These are phyloP conservation scores for Colletotrichum musae DNA, from an alignment of 2,329 filamentous ascomycete species.

Conservation along the genomic window DNA sequence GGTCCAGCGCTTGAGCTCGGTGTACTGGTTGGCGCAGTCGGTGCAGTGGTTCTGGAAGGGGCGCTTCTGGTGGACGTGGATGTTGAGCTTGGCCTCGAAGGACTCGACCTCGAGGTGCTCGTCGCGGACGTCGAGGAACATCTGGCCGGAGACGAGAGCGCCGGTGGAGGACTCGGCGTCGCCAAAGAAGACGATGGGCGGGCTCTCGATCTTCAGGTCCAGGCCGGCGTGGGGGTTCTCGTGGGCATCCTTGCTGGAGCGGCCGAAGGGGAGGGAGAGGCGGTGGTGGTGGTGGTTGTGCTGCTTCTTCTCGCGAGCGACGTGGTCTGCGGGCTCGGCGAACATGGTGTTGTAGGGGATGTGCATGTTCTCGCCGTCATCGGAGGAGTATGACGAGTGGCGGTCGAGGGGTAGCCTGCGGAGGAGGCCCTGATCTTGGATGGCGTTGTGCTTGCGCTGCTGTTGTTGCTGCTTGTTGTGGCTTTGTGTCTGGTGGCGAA, in stretches of 20 bases:
- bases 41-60: slow-evolving; percentile 85
- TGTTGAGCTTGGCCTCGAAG: slow-evolving; percentile 80
- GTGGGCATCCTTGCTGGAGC: slow-evolving; percentile 54
- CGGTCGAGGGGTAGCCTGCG: slow-evolving; percentile 33
- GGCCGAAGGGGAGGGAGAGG: slow-evolving; percentile 57
- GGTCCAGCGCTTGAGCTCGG: slow-evolving; percentile 83
- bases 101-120: slow-evolving; percentile 68
- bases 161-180: slow-evolving; percentile 82
- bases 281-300: slow-evolving; percentile 55
- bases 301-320: slow-evolving; percentile 50
- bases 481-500: slow-evolving; percentile 44
- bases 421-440: slow-evolving; percentile 32
- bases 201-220: slow-evolving; percentile 82
- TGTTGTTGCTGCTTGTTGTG: slow-evolving; percentile 16
- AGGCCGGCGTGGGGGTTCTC: slow-evolving; percentile 59
- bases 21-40: slow-evolving; percentile 80
- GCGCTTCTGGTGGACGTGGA: slow-evolving; percentile 82
- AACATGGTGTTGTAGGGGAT: slow-evolving; percentile 41
- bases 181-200: slow-evolving; percentile 88
- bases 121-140: slow-evolving; percentile 81
- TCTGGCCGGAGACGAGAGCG: slow-evolving; percentile 86
- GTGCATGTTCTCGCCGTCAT: slow-evolving; percentile 40
- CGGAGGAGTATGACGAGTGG: slow-evolving; percentile 40
- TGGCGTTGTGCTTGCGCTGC: slow-evolving; percentile 1
- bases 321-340: slow-evolving; percentile 38